Evolutionary conservation across 441 rosid species (phyloP), one percentile per base, ranked within the genome.

Genomic region (Breynia disticha): DNA sequence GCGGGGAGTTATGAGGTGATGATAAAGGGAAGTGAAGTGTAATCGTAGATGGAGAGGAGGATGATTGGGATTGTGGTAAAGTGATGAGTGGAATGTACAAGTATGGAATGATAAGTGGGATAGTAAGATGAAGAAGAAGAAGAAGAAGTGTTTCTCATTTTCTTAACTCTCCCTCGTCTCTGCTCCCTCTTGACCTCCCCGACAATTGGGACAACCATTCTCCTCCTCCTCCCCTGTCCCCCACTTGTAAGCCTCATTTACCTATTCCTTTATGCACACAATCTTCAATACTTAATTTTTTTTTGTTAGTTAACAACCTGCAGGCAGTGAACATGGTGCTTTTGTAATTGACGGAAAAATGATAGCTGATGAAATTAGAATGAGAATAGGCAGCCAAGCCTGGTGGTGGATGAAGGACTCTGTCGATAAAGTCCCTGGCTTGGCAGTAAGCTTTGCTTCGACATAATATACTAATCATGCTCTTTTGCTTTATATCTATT

Each of bases 381-480:
- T 76, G 12, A 66, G 72, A 60, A 74, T 91, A 69, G 76, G 60
- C 37, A 43, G 21, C 59, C 86, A 86, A 62, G 90, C 87, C n/a
- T n/a, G n/a, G 18, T 50, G 70, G 59, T 78, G 86, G 69, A 87
- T 87, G 98, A 79, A 80, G 70, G 77, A 72, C 9, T 71, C 56
- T 43, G 74, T 86, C 16, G 79, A 89, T 21, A 77, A 72, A 69
- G 82, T 83, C 57, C 98, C 96, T 47, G 95, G 98, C 50, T 79
- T 91, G 76, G 98, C 86, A 11, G 96, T 91, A 91, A 69, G 79
- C 63, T 60, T 68, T 72, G 0, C 62, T 85, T 66, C 63, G 19
- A 43, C 50, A 20, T 48, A 43, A 28, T 9, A 28, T 28, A 9
- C 35, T 4, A 28, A 28, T 28, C 7, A 28, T 28, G 35, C 35